Percentiles rank a stretch among this genome's conserved stretches.
phyloP scores from a whole-genome alignment of 1,139 yeast genomes.

The Scheffersomyces stambukii region DNA sequence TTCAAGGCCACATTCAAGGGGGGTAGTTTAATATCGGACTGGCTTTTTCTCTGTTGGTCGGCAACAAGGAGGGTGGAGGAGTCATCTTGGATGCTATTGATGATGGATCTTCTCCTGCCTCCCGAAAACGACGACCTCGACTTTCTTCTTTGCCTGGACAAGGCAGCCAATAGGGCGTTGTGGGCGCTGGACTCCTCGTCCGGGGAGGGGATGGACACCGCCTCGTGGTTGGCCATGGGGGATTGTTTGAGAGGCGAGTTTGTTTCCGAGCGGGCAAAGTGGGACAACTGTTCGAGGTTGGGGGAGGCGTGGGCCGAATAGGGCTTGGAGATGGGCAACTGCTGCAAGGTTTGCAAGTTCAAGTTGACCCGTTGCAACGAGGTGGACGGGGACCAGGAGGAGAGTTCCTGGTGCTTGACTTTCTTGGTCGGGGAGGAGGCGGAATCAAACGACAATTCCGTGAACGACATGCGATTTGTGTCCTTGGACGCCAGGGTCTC shows the following conservation, averaged over 20 bases:
- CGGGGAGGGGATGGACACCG: conserved; percentile 41
- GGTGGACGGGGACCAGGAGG: conserved; percentile 20
- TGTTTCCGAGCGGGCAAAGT: conserved; percentile 1
- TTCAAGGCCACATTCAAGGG: conserved; percentile 28
- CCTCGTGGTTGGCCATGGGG: conserved; percentile 29
- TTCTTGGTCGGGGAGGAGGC: conserved; percentile 30
- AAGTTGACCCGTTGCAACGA: conserved; percentile 26
- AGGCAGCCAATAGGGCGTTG: conserved; percentile 40
- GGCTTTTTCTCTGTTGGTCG: conserved; percentile 1
- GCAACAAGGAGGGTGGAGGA: background rate
- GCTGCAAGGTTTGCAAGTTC: conserved; percentile 37
- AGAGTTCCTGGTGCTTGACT: conserved; percentile 7
- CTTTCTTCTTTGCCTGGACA: conserved; percentile 24
- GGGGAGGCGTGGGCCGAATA: conserved; percentile 5
- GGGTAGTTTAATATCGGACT: conserved; percentile 20
- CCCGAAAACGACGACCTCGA: conserved; percentile 17
- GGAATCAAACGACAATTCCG: conserved; percentile 29
- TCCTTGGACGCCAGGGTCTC: conserved; percentile 10
- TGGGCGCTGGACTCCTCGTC: conserved; percentile 44
- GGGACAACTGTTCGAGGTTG: conserved; percentile 3
- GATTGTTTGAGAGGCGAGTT: conserved; percentile 20
- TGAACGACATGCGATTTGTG: conserved; percentile 23
- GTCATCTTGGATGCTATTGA: background rate
- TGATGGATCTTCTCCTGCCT: conserved; percentile 3
- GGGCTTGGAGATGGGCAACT: conserved; percentile 24